Conservation (phyloP, 2,329 filamentous ascomycete genomes). For the Monilinia vaccinii-corymbosi region DNA sequence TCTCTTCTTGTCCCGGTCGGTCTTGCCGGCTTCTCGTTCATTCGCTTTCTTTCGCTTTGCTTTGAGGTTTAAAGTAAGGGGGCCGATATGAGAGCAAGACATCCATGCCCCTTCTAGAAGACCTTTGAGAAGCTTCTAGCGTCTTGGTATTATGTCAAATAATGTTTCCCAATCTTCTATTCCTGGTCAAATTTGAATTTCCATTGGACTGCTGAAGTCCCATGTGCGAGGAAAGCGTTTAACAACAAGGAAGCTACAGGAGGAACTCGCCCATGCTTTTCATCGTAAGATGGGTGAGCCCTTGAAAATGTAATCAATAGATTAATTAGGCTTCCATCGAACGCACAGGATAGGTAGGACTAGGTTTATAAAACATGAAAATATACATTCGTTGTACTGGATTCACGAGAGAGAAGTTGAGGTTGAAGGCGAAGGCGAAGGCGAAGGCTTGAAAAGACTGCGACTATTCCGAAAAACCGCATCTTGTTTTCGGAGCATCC, state of each 20-base stretch:
- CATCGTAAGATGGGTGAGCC: background rate
- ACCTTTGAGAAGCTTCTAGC: conserved; percentile 8
- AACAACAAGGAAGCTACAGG: background rate
- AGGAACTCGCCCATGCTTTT: background rate
- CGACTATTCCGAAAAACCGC: background rate
- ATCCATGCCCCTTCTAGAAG: conserved; percentile 9
- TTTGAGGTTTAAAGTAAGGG: background rate
- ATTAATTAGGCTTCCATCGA: background rate
- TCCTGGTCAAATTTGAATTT: background rate
- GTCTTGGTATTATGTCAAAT: background rate
- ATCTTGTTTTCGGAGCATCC: background rate
- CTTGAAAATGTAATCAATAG: background rate
- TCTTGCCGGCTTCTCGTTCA: background rate
- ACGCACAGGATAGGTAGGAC: background rate
- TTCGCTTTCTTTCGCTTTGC: background rate
- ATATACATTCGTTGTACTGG: too few relatives aligned
- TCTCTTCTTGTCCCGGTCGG: background rate
- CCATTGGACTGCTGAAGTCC: background rate
- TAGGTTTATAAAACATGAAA: too few relatives aligned
- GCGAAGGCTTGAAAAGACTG: background rate
- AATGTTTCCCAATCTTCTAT: background rate
- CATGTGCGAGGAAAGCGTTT: background rate
- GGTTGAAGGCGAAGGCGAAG: too few relatives aligned
- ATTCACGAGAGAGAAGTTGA: background rate
- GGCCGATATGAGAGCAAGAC: conserved; percentile 5